Evolutionary conservation across 2,329 filamentous ascomycete species (phyloP), one percentile per base, ranked within the genome.

Genomic region (Fusarium sp.): DNA sequence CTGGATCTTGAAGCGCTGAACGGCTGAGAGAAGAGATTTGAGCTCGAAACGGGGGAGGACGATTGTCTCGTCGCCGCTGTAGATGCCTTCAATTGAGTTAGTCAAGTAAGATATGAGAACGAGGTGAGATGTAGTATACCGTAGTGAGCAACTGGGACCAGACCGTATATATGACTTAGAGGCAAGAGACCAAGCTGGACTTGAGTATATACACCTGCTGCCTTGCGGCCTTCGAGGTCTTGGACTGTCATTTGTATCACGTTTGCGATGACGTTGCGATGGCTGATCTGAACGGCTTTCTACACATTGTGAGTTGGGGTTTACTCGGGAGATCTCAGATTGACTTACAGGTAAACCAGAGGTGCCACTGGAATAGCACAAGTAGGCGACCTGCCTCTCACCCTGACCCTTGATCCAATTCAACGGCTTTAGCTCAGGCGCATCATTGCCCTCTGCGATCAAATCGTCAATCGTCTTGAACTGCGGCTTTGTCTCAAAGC

Each of bases 251-350:
- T 83, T 75, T 94, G 91, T 45, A 93, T 73, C 1, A 88, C 85
- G 73, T 94, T 95, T 51, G 91, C 86, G 46, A 95, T 94, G 42
- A 94, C 89, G 67, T 95, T 95, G 36, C 81, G 80, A 75, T 95
- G 92, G 5, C 91, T 91, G 60, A 95, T 91, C 89, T 92, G 93
- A 52, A 94, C 92, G 43, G 91, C 92, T 89, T 94, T 93, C 87
- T 91, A 58, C 11, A 49, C 8, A 14, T 11, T 60, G 38, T 74
- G 36, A 69, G 54, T 24, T 3, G 1, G 5, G 6, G 17, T 28
- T 21, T 34, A 19, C 3, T 1, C 30, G 12, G 11, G n/a, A 7
- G 6, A 24, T 1, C 3, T 23, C 26, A 19, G 7, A 7, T 11
- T 14, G 15, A 68, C 83, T 72, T 81, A 91, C 89, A 17, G 92